Evolutionary conservation across 2,329 filamentous ascomycete genomes (phyloP), one percentile per base, ranked within the genome.

Genomic region (Aspergillus sp.): DNA sequence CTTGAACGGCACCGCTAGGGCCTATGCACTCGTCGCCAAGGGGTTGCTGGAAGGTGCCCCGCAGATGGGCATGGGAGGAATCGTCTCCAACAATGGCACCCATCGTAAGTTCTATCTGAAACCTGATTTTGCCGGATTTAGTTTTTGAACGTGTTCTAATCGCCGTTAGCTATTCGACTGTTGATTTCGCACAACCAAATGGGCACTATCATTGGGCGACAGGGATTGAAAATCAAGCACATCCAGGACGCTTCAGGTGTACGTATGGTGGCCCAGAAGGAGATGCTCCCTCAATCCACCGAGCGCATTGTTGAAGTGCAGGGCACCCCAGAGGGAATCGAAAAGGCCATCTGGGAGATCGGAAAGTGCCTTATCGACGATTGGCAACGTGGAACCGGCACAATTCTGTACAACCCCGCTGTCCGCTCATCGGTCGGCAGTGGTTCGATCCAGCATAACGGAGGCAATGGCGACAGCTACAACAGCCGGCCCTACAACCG

Each of bases 121-220:
- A 12, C 12, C 27, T 31, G 9, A 8, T 25, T 17, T 25, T 15
- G 11, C 9, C 23, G 4, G 27, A 14, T 27, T 33, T 25, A 17
- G 44, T 54, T 46, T 52, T 14, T 21, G 17, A 35, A 17, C 12
- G 14, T 19, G 14, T 53, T 54, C 69, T 67, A 65, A 67, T 49
- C 14, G 41, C 53, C 21, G 60, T 21, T 66, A 99, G 95, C 95
- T 61, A 90, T 99, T 76, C 96, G 96, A 73, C 88, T 99, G 33
- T 88, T 99, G 74, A 98, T 99, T 77, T 99, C 95, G 35, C 93
- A 99, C 82, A 98, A 98, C 77, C 95, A 99, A 79, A 99, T 99
- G 95, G 95, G 95, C 62, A 99, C 95, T 70, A 97, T 99, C 79
- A 99, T 99, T 73, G 95, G 95, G 69, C 88, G 92, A 65, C 90